Percentiles rank a stretch among this genome's conserved stretches.
phyloP scores from a whole-genome alignment of 192 early-diverging fungal species.

The Spizellomyces punctatus region DNA sequence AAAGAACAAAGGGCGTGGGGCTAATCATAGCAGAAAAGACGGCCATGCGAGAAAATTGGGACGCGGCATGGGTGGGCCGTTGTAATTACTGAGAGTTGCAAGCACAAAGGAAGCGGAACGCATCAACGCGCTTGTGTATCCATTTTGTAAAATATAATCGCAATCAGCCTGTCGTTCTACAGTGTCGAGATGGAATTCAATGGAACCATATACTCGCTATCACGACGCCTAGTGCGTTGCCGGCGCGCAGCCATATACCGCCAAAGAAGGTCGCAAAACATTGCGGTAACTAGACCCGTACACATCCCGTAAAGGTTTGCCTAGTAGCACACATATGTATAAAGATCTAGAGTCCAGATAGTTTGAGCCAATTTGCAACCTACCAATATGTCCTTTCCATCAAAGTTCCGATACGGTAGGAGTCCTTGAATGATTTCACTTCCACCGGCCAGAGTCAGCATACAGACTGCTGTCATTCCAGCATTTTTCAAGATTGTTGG shows the following conservation, averaged over 20 bases:
- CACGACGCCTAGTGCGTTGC: no score
- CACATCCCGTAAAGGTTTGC: no score
- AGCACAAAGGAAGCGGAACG: background rate
- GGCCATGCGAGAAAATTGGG: conserved; percentile 72
- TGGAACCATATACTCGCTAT: no score
- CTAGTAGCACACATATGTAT: no score
- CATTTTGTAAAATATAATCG: background rate
- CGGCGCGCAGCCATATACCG: no score
- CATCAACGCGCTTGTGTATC: background rate
- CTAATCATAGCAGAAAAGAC: conserved; percentile 76
- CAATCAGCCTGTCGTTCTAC: background rate
- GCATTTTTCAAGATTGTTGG: background rate
- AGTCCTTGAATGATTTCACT: conserved; percentile 1
- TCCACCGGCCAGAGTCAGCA: background rate
- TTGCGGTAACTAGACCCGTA: no score
- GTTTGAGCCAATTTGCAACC: background rate
- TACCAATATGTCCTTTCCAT: background rate
- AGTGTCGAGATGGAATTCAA: background rate
- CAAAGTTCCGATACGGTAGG: background rate
- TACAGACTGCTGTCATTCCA: background rate
- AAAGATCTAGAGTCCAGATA: no score
- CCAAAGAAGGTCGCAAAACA: no score
- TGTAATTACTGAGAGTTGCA: no score
- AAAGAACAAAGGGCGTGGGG: conserved; percentile 61
- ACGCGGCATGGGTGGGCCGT: conserved; percentile 36